phyloP scores from a whole-genome alignment of 2,329 filamentous ascomycete genomes.

The Penicillium corylophilum region DNA sequence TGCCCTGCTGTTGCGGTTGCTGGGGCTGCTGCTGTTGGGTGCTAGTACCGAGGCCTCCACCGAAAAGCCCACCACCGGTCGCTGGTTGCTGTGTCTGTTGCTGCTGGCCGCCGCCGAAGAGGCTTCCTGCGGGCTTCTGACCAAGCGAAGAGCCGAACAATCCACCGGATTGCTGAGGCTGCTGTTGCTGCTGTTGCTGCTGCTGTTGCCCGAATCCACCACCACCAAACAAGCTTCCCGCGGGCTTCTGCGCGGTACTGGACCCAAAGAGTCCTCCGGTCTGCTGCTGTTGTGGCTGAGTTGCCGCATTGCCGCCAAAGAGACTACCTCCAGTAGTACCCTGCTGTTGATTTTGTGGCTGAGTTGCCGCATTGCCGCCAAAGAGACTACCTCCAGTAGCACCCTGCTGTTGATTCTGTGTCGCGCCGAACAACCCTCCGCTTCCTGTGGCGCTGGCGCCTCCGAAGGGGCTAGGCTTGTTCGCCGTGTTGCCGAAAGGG shows the following conservation, averaged over 20 bases:
- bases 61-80: conserved; percentile 22
- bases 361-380: conserved; percentile 20
- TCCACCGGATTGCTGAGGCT: conserved; percentile 33
- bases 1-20: conserved; percentile 19
- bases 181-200: conserved; percentile 13
- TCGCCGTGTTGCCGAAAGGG: conserved; percentile 33
- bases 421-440: conserved; percentile 33
- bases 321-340: no score
- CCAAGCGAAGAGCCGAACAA: conserved; percentile 28
- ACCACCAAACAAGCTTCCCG: conserved; percentile 41
- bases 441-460: conserved; percentile 25
- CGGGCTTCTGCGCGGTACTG: conserved; percentile 21
- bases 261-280: conserved; percentile 36
- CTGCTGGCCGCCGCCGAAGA: conserved; percentile 33
- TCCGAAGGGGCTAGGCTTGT: conserved; percentile 42
- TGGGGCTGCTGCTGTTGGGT: conserved; percentile 26
- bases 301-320: no score
- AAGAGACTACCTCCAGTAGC: conserved; percentile 26
- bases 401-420: conserved; percentile 25
- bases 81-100: conserved; percentile 19
- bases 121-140: conserved; percentile 34
- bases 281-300: no score
- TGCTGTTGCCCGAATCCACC: conserved; percentile 2
- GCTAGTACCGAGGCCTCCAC: conserved; percentile 10
- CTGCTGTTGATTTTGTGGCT: conserved; percentile 29